These are phyloP conservation scores for Hypoxylon sp. DNA, from an alignment of 2,329 filamentous ascomycete species.

Conservation along the genomic window DNA sequence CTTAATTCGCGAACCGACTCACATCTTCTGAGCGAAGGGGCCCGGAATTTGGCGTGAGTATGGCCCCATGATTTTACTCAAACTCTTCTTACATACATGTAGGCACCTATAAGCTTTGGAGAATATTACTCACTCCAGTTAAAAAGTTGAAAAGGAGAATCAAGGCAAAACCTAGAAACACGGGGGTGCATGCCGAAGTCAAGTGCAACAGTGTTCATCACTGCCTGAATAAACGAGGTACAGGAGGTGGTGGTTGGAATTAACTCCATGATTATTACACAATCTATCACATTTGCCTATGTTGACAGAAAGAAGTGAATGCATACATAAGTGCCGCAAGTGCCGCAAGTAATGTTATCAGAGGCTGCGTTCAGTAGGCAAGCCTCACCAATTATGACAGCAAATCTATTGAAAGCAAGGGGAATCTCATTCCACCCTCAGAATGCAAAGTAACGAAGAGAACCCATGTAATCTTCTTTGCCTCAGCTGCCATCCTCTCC, in stretches of 20 bases:
- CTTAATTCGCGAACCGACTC: too few species aligned
- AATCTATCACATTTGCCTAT: constrained; percentile 31
- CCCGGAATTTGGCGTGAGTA: neutral
- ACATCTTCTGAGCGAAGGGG: too few species aligned
- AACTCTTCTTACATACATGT: neutral
- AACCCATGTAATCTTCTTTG: neutral
- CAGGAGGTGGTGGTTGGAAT: constrained; percentile 11
- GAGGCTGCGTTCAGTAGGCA: constrained; percentile 16
- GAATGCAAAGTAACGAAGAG: neutral
- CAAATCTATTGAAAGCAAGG: constrained; percentile 24
- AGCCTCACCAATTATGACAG: constrained; percentile 27
- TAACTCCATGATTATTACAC: constrained; percentile 25
- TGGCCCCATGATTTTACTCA: neutral
- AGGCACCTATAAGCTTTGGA: too few species aligned
- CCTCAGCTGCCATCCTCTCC: constrained; percentile 4
- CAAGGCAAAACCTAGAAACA: neutral
- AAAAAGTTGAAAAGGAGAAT: neutral
- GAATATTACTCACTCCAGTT: neutral
- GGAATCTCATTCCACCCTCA: neutral
- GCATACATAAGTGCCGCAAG: constrained; percentile 26
- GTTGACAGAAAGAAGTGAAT: constrained; percentile 17
- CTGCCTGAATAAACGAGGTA: neutral
- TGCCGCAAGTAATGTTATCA: constrained; percentile 14
- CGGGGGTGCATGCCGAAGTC: neutral
- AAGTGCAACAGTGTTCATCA: neutral